A percentile compares a stretch with the other conserved stretches of the same genome.
These are phyloP conservation scores for Singerocomus rubriflavus DNA, from an alignment of 1,284 basidiomycete species.

Conservation along the genomic window DNA sequence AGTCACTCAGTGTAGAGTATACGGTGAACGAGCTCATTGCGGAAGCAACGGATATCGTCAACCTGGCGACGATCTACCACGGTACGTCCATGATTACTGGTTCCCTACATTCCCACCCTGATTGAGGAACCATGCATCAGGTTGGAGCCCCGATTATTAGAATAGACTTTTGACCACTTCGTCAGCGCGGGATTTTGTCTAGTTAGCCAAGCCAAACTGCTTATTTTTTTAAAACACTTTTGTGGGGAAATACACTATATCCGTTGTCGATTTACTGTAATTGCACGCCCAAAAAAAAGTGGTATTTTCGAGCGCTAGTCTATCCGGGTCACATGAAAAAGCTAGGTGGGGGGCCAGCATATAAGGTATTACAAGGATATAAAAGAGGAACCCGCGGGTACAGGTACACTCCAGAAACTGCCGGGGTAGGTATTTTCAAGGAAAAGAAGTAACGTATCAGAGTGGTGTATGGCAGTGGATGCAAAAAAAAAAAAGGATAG, in stretches of 20 bases:
- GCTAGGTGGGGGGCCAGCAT: conserved; percentile 16
- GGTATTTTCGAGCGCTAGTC: conserved; percentile 22
- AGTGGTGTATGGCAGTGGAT: conserved; percentile 19
- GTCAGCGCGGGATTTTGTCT: conserved; percentile 2
- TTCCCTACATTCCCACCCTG: not conserved
- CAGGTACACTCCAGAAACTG: conserved; percentile 16
- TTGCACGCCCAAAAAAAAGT: no score
- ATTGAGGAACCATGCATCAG: conserved; percentile 19
- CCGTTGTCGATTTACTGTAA: conserved; percentile 1
- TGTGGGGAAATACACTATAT: conserved; percentile 14
- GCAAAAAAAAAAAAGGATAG: conserved; percentile 7
- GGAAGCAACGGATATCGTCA: conserved; percentile 77
- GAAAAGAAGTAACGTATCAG: conserved; percentile 18
- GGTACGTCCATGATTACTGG: conserved; percentile 44
- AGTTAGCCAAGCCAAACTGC: conserved; percentile 2
- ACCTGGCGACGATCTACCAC: conserved; percentile 76
- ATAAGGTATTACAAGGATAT: conserved; percentile 36
- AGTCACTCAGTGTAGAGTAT: conserved; percentile 85
- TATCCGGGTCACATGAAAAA: conserved; percentile 22
- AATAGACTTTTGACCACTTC: conserved; percentile 2
- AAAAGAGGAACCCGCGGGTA: conserved; percentile 13
- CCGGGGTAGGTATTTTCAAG: conserved; percentile 14
- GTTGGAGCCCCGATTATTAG: conserved; percentile 39
- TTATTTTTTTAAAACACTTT: conserved; percentile 4
- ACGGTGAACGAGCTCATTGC: conserved; percentile 93